Evolutionary conservation across 2,329 filamentous ascomycete genomes (phyloP).

Genomic region (Blastomyces gilchristii): DNA sequence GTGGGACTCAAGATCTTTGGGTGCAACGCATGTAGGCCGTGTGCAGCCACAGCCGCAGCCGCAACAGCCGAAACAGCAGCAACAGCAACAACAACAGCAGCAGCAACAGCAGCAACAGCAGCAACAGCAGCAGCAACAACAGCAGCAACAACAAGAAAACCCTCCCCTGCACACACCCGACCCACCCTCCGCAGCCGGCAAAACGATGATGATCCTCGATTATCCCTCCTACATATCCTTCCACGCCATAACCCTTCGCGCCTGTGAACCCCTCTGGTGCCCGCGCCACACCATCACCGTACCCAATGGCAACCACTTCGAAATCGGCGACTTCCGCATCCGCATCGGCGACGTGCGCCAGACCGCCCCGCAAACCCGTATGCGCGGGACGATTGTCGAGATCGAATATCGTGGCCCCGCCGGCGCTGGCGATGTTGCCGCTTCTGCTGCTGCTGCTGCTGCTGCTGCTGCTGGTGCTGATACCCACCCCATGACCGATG

Average conservation of each 20-base stretch:
- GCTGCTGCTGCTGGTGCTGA: not conserved
- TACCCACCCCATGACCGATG: not conserved
- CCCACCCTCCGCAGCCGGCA: conserved; percentile 12
- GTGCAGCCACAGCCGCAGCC: not conserved
- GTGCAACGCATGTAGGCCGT: not conserved
- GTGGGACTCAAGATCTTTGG: conserved; percentile 9
- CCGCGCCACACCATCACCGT: conserved; percentile 32
- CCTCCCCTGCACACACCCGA: conserved; percentile 5
- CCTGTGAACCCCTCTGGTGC: conserved; percentile 35
- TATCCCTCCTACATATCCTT: conserved; percentile 26
- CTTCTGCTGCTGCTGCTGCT: not conserved
- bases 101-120: not conserved
- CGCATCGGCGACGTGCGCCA: conserved; percentile 36
- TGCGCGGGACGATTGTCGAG: conserved; percentile 37
- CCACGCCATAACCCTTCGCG: conserved; percentile 32
- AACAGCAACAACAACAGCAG: not conserved
- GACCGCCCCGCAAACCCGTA: conserved; percentile 27
- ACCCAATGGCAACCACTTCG: conserved; percentile 29
- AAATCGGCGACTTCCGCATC: conserved; percentile 35
- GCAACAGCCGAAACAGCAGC: not conserved
- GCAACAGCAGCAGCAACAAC: not conserved
- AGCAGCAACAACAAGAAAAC: not conserved
- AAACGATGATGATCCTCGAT: conserved; percentile 34
- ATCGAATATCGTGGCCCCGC: conserved; percentile 33
- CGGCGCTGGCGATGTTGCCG: not conserved